Percentiles rank a stretch among this genome's conserved stretches.
Conservation (phyloP, 345 rosid species). For the Eucalyptus virginea region DNA sequence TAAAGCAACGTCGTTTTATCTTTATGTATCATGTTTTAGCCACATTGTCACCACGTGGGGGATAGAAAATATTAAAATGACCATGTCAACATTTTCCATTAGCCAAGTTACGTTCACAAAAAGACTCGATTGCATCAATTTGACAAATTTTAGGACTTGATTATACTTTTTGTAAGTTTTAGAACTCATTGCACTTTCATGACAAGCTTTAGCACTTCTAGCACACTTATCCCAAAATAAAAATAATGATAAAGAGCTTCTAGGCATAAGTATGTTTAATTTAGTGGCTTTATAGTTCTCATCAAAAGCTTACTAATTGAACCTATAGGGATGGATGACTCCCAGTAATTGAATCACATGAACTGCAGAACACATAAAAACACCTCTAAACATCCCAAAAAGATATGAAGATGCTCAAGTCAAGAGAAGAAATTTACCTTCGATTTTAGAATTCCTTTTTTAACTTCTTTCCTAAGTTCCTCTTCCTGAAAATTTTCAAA, state of each 20-base stretch:
- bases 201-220: not conserved
- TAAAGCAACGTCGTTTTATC: not conserved
- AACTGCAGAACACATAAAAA: not conserved
- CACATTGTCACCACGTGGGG: not conserved
- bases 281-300: not conserved
- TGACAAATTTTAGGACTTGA: too few species aligned
- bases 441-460: slow-evolving; percentile 57
- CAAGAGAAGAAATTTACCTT: slow-evolving; percentile 40
- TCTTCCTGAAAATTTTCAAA: slow-evolving; percentile 39
- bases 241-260: not conserved
- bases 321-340: not conserved
- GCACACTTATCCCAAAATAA: not conserved
- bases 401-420: not conserved
- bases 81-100: not conserved
- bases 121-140: not conserved
- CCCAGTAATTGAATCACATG: not conserved
- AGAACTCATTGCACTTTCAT: not conserved
- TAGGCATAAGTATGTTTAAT: not conserved
- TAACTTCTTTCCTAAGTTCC: slow-evolving; percentile 55
- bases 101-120: not conserved
- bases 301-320: not conserved
- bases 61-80: not conserved
- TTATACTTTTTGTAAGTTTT: not conserved
- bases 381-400: not conserved
- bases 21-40: not conserved